Conservation (phyloP, 257 asterid genomes). For the Solanum phureja region DNA sequence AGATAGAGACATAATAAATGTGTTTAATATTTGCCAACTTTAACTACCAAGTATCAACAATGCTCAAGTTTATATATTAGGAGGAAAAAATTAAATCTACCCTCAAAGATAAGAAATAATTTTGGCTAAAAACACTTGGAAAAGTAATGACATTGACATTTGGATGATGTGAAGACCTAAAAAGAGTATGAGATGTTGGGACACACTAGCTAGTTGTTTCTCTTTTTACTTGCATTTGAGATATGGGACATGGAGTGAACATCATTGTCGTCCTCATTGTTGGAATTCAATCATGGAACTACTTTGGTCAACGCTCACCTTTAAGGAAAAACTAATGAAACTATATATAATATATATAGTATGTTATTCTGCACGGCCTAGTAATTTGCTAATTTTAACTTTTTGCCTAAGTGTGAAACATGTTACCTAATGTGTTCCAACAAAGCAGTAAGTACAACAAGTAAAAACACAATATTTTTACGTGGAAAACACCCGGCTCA, state of each 20-base stretch:
- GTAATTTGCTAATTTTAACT: no score
- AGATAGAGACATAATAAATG: neutral
- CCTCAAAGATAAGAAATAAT: neutral
- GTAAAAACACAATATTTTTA: no score
- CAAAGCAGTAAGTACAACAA: no score
- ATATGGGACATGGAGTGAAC: neutral
- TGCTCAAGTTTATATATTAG: neutral
- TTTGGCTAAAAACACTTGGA: neutral
- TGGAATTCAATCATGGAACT: neutral
- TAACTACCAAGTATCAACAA: neutral
- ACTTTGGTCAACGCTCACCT: neutral
- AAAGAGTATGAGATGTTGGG: neutral
- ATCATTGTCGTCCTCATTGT: neutral
- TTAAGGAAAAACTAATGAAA: neutral
- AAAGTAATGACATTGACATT: neutral
- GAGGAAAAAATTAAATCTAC: neutral
- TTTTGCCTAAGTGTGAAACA: no score
- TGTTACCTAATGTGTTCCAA: no score
- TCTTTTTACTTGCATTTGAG: neutral
- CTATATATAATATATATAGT: no score
- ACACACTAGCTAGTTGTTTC: neutral
- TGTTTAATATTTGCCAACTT: neutral
- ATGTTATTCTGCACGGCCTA: no score
- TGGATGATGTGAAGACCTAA: neutral
- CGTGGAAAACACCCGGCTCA: no score